phyloP scores from a whole-genome alignment of 1,284 basidiomycete genomes.

The Farysia itapuensis region DNA sequence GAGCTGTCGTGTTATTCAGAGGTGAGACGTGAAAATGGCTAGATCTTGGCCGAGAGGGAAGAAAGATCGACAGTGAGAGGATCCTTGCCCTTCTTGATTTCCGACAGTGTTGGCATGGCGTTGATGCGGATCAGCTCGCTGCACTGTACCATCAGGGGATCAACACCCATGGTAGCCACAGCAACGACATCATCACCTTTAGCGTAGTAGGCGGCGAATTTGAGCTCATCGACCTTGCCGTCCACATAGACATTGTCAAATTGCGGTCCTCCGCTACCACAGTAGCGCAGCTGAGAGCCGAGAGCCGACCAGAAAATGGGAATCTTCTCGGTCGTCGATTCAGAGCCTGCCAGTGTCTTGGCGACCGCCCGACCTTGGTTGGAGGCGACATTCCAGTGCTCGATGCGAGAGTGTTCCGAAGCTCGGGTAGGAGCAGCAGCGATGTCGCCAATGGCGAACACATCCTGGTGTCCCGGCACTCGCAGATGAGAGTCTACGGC shows the following conservation, averaged over 20 bases:
- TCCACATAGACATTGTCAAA: conserved; percentile 76
- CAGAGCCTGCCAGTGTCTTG: conserved; percentile 61
- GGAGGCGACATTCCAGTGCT: conserved; percentile 89
- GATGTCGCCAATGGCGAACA: conserved; percentile 90
- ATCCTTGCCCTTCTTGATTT: conserved; percentile 67
- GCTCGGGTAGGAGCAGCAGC: conserved; percentile 72
- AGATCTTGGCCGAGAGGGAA: conserved; percentile 21
- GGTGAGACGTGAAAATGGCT: no score
- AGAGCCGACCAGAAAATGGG: conserved; percentile 82
- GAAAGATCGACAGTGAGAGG: conserved; percentile 27
- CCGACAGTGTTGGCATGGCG: conserved; percentile 77
- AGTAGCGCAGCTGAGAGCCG: conserved; percentile 79
- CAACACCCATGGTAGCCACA: conserved; percentile 80
- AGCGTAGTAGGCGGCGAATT: conserved; percentile 72
- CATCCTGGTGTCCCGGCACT: conserved; percentile 67
- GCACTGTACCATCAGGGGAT: conserved; percentile 77
- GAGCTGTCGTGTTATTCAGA: no score
- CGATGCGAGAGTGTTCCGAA: conserved; percentile 70
- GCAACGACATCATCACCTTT: conserved; percentile 77
- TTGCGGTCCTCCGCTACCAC: conserved; percentile 68
- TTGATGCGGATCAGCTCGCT: conserved; percentile 78
- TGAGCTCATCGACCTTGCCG: conserved; percentile 74
- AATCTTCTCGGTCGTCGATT: conserved; percentile 69
- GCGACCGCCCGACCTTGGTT: conserved; percentile 84
- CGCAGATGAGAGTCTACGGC: conserved; percentile 77